phyloP scores from a whole-genome alignment of 2,329 filamentous ascomycete genomes.

The Eutypa lata region DNA sequence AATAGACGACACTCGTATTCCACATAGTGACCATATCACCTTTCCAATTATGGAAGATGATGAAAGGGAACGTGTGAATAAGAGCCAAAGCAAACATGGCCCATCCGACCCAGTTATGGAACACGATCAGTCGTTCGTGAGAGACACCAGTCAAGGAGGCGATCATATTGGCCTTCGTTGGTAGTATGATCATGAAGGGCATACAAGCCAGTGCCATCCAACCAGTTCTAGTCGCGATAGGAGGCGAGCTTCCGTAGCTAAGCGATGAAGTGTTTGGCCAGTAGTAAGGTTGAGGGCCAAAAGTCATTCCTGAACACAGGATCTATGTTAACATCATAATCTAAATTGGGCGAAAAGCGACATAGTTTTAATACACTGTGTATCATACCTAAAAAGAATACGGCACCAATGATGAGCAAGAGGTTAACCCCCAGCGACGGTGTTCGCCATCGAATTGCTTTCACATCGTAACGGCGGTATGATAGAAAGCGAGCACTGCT shows the following conservation, averaged over 20 bases:
- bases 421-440: conserved; percentile 42
- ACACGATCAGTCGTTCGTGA: conserved; percentile 56
- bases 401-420: conserved; percentile 35
- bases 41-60: conserved; percentile 47
- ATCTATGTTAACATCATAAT: conserved; percentile 1
- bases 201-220: conserved; percentile 50
- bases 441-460: conserved; percentile 35
- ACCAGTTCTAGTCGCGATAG: conserved; percentile 49
- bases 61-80: conserved; percentile 58
- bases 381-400: conserved; percentile 43
- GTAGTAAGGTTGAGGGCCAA: conserved; percentile 52
- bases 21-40: conserved; percentile 47
- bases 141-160: conserved; percentile 51
- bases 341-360: conserved; percentile 2
- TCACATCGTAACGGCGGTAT: conserved; percentile 36
- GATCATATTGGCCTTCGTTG: conserved; percentile 55
- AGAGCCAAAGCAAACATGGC: conserved; percentile 55
- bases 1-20: conserved; percentile 44
- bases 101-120: conserved; percentile 52
- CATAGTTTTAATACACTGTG: conserved; percentile 8
- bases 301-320: conserved; percentile 36
- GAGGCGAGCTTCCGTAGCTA: conserved; percentile 48
- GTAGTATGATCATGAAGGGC: conserved; percentile 49
- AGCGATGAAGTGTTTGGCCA: conserved; percentile 43
- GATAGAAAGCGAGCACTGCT: conserved; percentile 37